Conservation (phyloP, 371 early-diverging fungal species). For the Mortierella sp. region DNA sequence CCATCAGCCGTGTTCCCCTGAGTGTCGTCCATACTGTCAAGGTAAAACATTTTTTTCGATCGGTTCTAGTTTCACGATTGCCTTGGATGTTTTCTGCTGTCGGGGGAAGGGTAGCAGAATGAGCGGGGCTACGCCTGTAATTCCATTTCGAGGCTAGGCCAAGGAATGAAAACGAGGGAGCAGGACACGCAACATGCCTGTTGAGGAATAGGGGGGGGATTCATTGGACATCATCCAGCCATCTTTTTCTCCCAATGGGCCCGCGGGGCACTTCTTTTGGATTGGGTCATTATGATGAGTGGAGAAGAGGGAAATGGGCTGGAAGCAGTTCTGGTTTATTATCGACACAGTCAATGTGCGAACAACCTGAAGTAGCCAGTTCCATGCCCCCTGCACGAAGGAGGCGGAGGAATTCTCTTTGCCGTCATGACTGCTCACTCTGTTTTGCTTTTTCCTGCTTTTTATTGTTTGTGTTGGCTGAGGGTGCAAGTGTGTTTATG, state of each 20-base stretch:
- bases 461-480: neutral
- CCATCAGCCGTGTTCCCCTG: slow-evolving; percentile 84
- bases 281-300: neutral
- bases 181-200: neutral
- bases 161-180: neutral
- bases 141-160: neutral
- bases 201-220: neutral
- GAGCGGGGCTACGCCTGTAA: neutral
- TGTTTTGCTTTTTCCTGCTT: neutral
- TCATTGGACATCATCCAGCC: neutral
- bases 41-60: slow-evolving; percentile 59
- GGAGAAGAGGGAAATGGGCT: neutral
- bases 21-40: slow-evolving; percentile 93
- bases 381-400: neutral
- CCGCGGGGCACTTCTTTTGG: neutral
- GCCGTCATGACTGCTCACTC: neutral
- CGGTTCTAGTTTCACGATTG: neutral
- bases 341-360: neutral
- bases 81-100: neutral
- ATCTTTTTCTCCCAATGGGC: neutral
- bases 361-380: neutral
- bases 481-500: neutral
- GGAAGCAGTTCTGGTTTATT: neutral
- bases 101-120: neutral
- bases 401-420: neutral